phyloP scores from a whole-genome alignment of 495 filamentous ascomycete species.

The Hypoxylon subgilvum region DNA sequence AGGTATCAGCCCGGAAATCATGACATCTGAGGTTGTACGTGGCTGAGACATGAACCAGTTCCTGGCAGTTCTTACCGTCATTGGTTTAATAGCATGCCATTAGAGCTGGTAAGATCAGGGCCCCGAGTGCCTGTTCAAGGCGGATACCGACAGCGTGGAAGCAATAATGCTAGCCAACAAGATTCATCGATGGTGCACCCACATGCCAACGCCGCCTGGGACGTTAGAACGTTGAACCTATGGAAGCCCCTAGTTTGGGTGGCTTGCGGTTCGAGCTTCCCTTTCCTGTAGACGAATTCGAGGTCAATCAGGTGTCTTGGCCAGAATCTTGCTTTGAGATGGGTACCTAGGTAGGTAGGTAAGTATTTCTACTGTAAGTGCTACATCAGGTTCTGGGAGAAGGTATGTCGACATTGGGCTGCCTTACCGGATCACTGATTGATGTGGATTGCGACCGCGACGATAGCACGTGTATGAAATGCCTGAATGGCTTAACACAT shows the following conservation, averaged over 20 bases:
- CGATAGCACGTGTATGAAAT: conserved; percentile 22
- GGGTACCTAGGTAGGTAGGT: too few relatives aligned
- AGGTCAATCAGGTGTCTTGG: neutral
- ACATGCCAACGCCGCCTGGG: conserved; percentile 10
- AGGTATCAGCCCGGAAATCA: neutral
- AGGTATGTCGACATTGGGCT: too few relatives aligned
- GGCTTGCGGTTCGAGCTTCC: neutral
- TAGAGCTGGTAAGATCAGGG: conserved; percentile 2
- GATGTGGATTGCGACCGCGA: conserved; percentile 20
- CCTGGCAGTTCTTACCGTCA: neutral
- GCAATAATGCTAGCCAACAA: conserved; percentile 11
- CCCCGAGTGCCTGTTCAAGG: conserved; percentile 10
- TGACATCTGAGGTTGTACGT: conserved; percentile 1
- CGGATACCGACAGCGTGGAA: conserved; percentile 36
- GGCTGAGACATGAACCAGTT: conserved; percentile 7
- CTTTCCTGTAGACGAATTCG: neutral
- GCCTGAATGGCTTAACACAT: neutral
- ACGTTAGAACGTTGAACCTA: neutral
- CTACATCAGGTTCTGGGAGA: too few relatives aligned
- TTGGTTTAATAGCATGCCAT: conserved; percentile 1
- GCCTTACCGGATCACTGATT: conserved; percentile 14
- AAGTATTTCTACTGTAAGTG: too few relatives aligned
- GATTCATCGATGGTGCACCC: conserved; percentile 7
- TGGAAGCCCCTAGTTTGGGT: conserved; percentile 14
- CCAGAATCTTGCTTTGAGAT: neutral